Base-by-base conservation (phyloP, 495 filamentous ascomycete genomes). In the Tricharina praecox region DNA sequence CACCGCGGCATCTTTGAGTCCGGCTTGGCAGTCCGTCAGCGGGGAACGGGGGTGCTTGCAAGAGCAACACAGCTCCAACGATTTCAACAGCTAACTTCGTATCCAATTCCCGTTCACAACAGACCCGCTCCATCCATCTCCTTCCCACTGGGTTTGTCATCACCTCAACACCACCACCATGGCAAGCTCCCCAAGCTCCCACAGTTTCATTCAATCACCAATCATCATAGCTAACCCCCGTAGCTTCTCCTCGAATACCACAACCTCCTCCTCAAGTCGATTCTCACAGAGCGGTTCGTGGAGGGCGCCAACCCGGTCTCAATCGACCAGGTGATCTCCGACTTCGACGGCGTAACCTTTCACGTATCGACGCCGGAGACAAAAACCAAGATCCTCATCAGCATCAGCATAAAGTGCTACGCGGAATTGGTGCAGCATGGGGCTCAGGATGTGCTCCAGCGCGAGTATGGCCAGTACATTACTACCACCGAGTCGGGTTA, bases 261-360 rank as follows among this genome's bases (percentile, higher is more conserved):
- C 63, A 99, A 99, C 67, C 86, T 92, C 48, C 72, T 96, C 59
- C 93, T 99, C 62, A 84, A 94, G 68, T 81, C 85, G 47, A 76
- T 96, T 55, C 78, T 99, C 52, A 92, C 80, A 49, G 90, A 99
- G 69, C 81, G 90, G 53, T 88, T 96, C 67, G 79, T 81, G 64
- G n/a, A n/a, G n/a, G 94, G 90, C 66, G 76, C 82, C 52, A 67
- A 82, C 40, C 86, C 84, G 36, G 73, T 77, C 36, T 81, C 80
- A 59, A 88, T 99, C 66, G 92, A 96, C 67, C 90, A 99, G 68
- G 79, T 92, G 47, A 87, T 90, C 36, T 95, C 87, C 55, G 90
- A 99, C 63, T 99, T 99, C 62, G 90, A 99, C 63, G 85, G 85
- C 54, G 88, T 94, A 45, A 90, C 80, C 50, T 99, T 95, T 67